Conservation (phyloP, 192 early-diverging fungal species). For the Backusella australiensis region DNA sequence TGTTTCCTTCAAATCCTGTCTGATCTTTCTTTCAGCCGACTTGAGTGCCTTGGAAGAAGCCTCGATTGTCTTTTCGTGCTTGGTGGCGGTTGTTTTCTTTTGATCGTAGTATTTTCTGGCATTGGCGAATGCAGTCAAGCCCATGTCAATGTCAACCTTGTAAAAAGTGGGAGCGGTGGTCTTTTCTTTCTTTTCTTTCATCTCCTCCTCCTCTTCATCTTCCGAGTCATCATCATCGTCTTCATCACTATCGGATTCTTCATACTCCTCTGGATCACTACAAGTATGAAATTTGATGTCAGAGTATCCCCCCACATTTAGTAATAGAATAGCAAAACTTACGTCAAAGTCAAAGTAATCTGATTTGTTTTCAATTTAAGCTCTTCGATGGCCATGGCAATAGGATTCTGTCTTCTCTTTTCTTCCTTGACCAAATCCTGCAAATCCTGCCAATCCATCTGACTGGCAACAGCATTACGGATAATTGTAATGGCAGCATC, state of each 20-base stretch:
- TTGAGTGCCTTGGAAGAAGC: slow-evolving; percentile 85
- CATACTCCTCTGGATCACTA: slow-evolving; percentile 58
- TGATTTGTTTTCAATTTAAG: slow-evolving; percentile 81
- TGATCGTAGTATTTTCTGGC: slow-evolving; percentile 86
- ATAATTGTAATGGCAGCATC: slow-evolving; percentile 88
- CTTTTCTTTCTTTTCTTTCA: slow-evolving; percentile 36
- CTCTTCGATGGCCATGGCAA: slow-evolving; percentile 72
- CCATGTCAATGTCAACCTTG: slow-evolving; percentile 87
- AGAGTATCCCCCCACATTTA: no score
- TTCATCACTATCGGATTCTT: slow-evolving; percentile 36
- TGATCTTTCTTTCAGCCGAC: slow-evolving; percentile 88
- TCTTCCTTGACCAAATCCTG: slow-evolving; percentile 86
- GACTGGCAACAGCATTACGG: slow-evolving; percentile 81
- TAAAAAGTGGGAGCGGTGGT: slow-evolving; percentile 18
- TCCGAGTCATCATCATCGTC: slow-evolving; percentile 42
- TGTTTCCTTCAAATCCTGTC: slow-evolving; percentile 73
- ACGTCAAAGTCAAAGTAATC: slow-evolving; percentile 65
- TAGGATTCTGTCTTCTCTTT: slow-evolving; percentile 68
- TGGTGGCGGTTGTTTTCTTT: slow-evolving; percentile 79
- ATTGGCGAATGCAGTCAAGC: slow-evolving; percentile 84
- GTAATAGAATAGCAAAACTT: slow-evolving; percentile 14
- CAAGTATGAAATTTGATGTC: slow-evolving; percentile 14
- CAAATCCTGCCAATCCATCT: slow-evolving; percentile 97
- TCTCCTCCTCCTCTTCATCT: slow-evolving; percentile 22
- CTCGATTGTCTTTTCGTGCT: slow-evolving; percentile 88